Evolutionary conservation across 805 yeast species (phyloP).

Genomic region (Kluyveromyces lactis): DNA sequence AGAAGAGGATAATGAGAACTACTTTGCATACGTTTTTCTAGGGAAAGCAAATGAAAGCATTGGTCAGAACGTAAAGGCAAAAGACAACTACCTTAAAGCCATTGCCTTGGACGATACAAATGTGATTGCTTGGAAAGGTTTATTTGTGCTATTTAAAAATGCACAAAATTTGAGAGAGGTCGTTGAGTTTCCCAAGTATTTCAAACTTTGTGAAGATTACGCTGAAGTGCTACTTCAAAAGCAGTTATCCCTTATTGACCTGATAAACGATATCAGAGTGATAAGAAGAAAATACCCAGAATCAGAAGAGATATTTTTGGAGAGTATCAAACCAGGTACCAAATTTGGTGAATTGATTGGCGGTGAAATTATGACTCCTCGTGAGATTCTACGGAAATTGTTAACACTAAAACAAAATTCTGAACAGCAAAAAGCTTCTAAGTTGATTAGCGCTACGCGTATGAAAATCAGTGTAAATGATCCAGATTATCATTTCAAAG

Average conservation of each 20-base stretch:
- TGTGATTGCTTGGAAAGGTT: constrained; percentile 76
- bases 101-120: constrained; percentile 42
- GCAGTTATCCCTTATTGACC: constrained; percentile 40
- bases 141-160: constrained; percentile 35
- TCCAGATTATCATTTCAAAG: constrained; percentile 33
- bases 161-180: constrained; percentile 31
- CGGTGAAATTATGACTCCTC: constrained; percentile 38
- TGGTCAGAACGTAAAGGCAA: constrained; percentile 33
- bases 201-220: constrained; percentile 38
- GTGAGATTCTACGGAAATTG: constrained; percentile 37
- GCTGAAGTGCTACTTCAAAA: constrained; percentile 35
- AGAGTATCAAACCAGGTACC: constrained; percentile 47
- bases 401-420: constrained; percentile 32
- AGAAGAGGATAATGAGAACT: constrained; percentile 45
- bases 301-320: constrained; percentile 41
- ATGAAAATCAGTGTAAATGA: constrained; percentile 39
- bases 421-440: constrained; percentile 37
- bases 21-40: constrained; percentile 58
- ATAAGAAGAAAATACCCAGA: constrained; percentile 35
- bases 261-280: constrained; percentile 37
- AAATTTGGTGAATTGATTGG: constrained; percentile 46
- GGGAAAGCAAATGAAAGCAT: constrained; percentile 60
- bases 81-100: constrained; percentile 40
- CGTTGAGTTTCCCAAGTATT: constrained; percentile 32
- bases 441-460: constrained; percentile 38